phyloP scores from a whole-genome alignment of 2,329 filamentous ascomycete species.

The Hymenoscyphus fructigenus region DNA sequence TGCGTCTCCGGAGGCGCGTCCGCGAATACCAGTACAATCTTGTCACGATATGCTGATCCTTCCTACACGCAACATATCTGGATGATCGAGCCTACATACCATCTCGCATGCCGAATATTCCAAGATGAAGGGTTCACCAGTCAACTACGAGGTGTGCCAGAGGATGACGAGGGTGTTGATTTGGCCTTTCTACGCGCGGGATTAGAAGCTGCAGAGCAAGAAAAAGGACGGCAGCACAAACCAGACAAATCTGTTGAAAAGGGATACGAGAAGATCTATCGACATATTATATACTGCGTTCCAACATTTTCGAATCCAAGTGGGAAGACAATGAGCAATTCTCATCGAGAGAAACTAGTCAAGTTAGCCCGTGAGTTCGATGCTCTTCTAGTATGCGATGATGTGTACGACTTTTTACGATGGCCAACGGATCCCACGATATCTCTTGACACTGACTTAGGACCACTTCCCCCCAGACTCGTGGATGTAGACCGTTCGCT shows the following conservation, averaged over 20 bases:
- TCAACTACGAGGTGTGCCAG: conserved; percentile 58
- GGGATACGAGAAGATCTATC: conserved; percentile 74
- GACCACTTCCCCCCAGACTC: conserved; percentile 49
- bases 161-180: conserved; percentile 63
- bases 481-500: conserved; percentile 61
- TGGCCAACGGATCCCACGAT: conserved; percentile 45
- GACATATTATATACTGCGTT: conserved; percentile 72
- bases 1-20: conserved; percentile 66
- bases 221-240: conserved; percentile 17
- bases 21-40: conserved; percentile 59
- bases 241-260: conserved; percentile 60
- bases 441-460: not conserved
- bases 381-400: conserved; percentile 64
- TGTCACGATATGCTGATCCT: conserved; percentile 65
- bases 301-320: conserved; percentile 71
- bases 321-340: conserved; percentile 61
- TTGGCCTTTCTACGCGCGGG: conserved; percentile 51
- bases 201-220: conserved; percentile 35
- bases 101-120: conserved; percentile 64
- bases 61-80: conserved; percentile 61
- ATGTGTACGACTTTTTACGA: conserved; percentile 70
- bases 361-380: conserved; percentile 61
- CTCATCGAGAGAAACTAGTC: conserved; percentile 56
- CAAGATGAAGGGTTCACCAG: conserved; percentile 61
- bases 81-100: conserved; percentile 66